Conservation (phyloP, 805 yeast species). For the Ogataea naganishii region DNA sequence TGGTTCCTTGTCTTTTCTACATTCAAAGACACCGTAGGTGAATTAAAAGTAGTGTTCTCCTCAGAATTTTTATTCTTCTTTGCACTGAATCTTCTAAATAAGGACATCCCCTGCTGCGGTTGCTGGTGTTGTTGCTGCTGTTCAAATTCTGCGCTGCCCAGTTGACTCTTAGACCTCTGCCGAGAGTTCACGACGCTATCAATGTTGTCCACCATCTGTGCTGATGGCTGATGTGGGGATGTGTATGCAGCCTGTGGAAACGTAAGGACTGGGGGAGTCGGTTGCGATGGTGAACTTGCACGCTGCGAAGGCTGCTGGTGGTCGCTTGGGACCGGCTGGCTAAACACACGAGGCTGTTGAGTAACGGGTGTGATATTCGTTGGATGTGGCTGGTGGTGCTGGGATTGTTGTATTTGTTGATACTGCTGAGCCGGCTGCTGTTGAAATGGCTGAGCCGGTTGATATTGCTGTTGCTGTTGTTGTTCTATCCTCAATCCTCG, state of each 20-base stretch:
- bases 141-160: constrained; percentile 4
- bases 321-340: constrained; percentile 17
- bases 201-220: constrained; percentile 4
- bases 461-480: constrained; percentile 5
- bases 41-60: constrained; percentile 6
- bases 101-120: constrained; percentile 14
- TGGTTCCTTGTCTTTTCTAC: constrained; percentile 5
- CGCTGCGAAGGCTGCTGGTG: constrained; percentile 26
- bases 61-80: constrained; percentile 14
- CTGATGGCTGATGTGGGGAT: constrained; percentile 22
- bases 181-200: not conserved
- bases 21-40: constrained; percentile 9
- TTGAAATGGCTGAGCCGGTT: constrained; percentile 8
- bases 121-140: constrained; percentile 12
- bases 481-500: constrained; percentile 17
- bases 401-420: constrained; percentile 5
- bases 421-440: constrained; percentile 7
- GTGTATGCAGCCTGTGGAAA: constrained; percentile 36
- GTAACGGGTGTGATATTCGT: not conserved
- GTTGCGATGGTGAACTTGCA: constrained; percentile 22
- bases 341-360: constrained; percentile 12
- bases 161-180: constrained; percentile 1
- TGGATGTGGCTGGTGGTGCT: constrained; percentile 1
- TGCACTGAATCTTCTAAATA: constrained; percentile 26
- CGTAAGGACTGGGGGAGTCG: constrained; percentile 19